Evolutionary conservation across 768 basidiomycete genomes (phyloP), one percentile per base, ranked within the genome.

Genomic region (Paxillus involutus): DNA sequence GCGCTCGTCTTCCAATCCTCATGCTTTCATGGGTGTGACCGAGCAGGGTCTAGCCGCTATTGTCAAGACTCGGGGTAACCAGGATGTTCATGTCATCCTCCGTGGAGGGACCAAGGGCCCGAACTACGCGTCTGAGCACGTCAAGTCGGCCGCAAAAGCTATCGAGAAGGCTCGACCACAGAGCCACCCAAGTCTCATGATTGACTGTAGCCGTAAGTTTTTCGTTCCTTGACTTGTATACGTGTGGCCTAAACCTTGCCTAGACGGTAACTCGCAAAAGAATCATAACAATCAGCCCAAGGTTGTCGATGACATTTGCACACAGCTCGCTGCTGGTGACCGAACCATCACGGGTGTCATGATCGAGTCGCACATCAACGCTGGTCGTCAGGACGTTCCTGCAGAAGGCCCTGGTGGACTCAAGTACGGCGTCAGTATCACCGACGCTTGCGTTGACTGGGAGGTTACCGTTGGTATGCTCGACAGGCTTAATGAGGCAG

Each of bases 221-320:
- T 40, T 44, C 51, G 44, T 50, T 58, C 47, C 9, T 37, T 41
- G 13, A 21, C 9, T 21, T 12, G 44, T 3, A 3, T 30, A 19
- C 30, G n/a, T 14, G 13, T 7, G 17, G 16, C 16, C 17, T 35
- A 35, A 12, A 47, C 46, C 39, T 11, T 1, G 10, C 51, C 33
- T 59, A 88, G 94, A 98, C 65, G 96, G 96, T 30, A 99, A 99
- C 79, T 97, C 94, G 35, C 84, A 86, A 56, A 98, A 98, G 77
- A 87, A 97, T 72, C 90, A 96, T 76, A 81, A 83, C 65, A 96
- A 95, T 73, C 95, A 97, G 71, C 86, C 94, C 16, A 84, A 84
- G 60, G 91, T 93, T 41, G 65, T 91, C 52, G 80, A 83, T 59
- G 72, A 81, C 69, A 81, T 93, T 63, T 85, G 84, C 70, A 73